Base-by-base conservation (phyloP, 306 rosid genomes). In the Potentilla sterilis region DNA sequence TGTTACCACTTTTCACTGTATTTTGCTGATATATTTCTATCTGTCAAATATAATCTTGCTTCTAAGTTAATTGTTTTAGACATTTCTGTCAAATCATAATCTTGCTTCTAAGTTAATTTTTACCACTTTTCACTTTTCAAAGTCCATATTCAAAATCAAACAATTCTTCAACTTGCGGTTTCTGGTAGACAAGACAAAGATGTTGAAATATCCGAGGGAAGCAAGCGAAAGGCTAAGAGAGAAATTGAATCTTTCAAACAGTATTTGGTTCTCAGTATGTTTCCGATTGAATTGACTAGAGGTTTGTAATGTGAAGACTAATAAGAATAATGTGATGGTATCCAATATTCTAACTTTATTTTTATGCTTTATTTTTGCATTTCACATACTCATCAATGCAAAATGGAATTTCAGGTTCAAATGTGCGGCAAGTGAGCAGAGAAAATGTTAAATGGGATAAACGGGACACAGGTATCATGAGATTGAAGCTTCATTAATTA, bases 371-470 rank as follows among this genome's bases (percentile, higher is more conserved):
- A 5, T 24, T n/a, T 72, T 35, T 28, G 28, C 28, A 35, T 72
- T 78, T 59, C 35, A 47, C 82, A 22, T 46, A 9, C 71, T 74
- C 42, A 35, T 52, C 63, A 69, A n/a, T 62, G 58, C 65, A 42
- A 48, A 28, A 28, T 84, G 51, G 69, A 76, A 51, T 70, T 83
- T 74, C 87, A 89, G 90, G 92, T 77, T 47, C 83, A 9, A 76
- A 74, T 63, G 83, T 70, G 71, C 79, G 22, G 40, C 73, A 49
- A 65, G 62, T 74, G 68, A 82, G 70, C 59, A 86, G 62, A 24
- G 85, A 83, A 80, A 86, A 72, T 64, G 82, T 80, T 68, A 80
- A 86, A 65, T 89, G 97, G 97, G 87, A 91, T 81, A 48, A 80
- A 59, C 90, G 37, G 92, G 4, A 21, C 61, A 9, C 61, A 21